phyloP scores from a whole-genome alignment of 345 rosid species.

The Heritiera fomes region DNA sequence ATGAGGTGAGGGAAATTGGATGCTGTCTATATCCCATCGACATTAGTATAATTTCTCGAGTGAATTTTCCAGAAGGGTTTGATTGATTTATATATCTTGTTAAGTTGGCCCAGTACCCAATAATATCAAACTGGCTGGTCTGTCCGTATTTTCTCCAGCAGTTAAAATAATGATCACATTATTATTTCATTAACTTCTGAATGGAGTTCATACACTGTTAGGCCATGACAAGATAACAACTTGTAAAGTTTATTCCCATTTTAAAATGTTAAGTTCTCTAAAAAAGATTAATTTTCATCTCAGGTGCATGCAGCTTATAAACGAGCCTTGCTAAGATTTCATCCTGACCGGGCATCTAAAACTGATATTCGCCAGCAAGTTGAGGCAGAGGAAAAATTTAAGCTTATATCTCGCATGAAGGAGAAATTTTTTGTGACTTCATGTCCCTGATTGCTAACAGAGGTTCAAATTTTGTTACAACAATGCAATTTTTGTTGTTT shows the following conservation, averaged over 20 bases:
- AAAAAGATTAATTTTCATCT: conserved; percentile 24
- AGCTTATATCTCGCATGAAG: conserved; percentile 85
- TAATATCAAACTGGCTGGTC: neutral
- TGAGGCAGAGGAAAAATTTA: conserved; percentile 90
- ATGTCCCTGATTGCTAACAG: conserved; percentile 20
- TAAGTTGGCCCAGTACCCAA: neutral
- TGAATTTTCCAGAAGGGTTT: neutral
- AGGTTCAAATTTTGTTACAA: conserved; percentile 9
- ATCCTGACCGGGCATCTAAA: conserved; percentile 81
- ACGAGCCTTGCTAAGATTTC: conserved; percentile 70
- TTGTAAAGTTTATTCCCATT: neutral
- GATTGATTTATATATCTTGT: conserved; percentile 8
- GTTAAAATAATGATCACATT: neutral
- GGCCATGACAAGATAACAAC: neutral
- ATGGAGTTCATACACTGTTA: neutral
- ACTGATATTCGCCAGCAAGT: conserved; percentile 69
- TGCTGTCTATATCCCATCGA: neutral
- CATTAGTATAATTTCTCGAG: neutral
- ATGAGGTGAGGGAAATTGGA: conserved; percentile 52
- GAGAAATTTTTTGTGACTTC: conserved; percentile 50
- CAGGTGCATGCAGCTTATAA: conserved; percentile 85
- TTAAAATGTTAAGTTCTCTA: neutral
- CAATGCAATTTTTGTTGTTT: neutral
- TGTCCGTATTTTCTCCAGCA: neutral
- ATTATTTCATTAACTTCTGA: neutral